phyloP scores from a whole-genome alignment of 805 yeast species.

The Zygotorulaspora danielsina region DNA sequence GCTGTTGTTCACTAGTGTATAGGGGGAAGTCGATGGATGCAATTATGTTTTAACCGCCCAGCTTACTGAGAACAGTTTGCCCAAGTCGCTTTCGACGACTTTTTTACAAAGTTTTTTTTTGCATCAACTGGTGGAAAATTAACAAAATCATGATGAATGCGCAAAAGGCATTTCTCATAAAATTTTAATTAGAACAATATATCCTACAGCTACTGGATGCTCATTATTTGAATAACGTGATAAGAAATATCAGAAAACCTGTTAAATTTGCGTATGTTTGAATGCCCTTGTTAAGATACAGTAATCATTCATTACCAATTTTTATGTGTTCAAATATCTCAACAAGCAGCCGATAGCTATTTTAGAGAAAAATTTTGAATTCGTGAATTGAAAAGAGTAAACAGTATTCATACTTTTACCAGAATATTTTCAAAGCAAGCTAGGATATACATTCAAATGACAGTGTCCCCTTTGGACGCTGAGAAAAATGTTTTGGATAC shows the following conservation, averaged over 20 bases:
- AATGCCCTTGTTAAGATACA: conserved; percentile 6
- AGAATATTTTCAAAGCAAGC: conserved; percentile 1
- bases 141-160: not conserved
- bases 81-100: no score
- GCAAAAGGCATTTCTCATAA: not conserved
- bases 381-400: not conserved
- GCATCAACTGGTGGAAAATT: conserved; percentile 1
- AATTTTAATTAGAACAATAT: no score
- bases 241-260: conserved; percentile 1
- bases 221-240: not conserved
- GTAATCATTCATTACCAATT: conserved; percentile 2
- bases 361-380: not conserved
- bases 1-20: no score
- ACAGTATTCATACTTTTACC: not conserved
- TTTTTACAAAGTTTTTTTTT: not conserved
- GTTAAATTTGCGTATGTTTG: conserved; percentile 8
- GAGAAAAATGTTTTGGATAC: conserved; percentile 20
- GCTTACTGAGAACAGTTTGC: no score
- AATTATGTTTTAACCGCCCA: conserved; percentile 4
- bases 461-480: conserved; percentile 13
- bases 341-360: conserved; percentile 2
- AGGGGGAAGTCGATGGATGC: no score
- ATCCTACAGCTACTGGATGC: conserved; percentile 1
- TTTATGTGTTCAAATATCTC: conserved; percentile 4
- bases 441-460: conserved; percentile 10